Evolutionary conservation across 78 protist genomes (phyloP), one percentile per base, ranked within the genome.

Genomic region (Dictyostelium intermedium): DNA sequence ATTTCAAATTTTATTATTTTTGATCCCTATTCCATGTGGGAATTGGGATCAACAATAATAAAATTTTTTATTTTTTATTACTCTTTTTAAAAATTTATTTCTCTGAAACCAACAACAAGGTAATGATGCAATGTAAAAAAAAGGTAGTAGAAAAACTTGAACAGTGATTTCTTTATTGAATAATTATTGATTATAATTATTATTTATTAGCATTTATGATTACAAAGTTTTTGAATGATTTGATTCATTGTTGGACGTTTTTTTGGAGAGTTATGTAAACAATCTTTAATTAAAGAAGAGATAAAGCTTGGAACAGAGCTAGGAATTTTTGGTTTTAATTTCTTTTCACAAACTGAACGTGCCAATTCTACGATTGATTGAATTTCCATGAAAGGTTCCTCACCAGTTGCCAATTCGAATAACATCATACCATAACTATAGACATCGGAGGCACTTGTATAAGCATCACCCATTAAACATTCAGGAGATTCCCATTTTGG

Each of bases 401-500:
- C 82, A 69, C 87, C 87, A 30, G 87, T 70, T 2, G 83, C 87
- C 85, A 89, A 41, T 47, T 89, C 94, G 9, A 61, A 78, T 41
- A 89, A n/a, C 76, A 80, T 43, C 94, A 89, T 89, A 35, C 94
- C 94, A 43, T 63, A 89, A 11, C 87, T 80, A 41, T 89, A 89
- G 0, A 89, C 94, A 80, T 89, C 94, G 2, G 94, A 74, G 5
- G 87, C 87, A 20, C 87, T 69, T 11, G 94, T 80, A 50, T 89
- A 89, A 2, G 37, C 69, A 6, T 89, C 94, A 47, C 94, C 94
- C 11, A 84, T 72, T 60, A 89, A 45, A 77, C 85, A 80, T 47
- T 89, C 94, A 7, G 94, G 94, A n/a, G 87, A 41, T 30, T 89
- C 94, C 94, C 94, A 89, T 47, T 89, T 89, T 18, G 94, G 94